Evolutionary conservation across 441 rosid genomes (phyloP).

Genomic region (Adansonia grandidieri): DNA sequence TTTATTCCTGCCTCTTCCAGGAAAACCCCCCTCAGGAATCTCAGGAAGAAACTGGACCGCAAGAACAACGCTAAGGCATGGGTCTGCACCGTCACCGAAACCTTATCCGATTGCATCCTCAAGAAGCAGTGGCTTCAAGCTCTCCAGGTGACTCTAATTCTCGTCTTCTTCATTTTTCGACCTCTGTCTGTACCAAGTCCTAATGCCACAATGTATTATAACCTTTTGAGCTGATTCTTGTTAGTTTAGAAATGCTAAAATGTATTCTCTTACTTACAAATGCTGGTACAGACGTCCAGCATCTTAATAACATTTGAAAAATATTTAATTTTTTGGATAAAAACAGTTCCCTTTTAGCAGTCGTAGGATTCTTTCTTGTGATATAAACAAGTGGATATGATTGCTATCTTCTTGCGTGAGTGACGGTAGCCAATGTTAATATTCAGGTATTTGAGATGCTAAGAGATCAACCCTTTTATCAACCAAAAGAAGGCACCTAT

Average conservation of each 20-base stretch:
- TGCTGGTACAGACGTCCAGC: not conserved
- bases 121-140: constrained; percentile 82
- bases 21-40: constrained; percentile 62
- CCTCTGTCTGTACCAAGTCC: not conserved
- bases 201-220: not conserved
- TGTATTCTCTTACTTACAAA: not conserved
- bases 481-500: constrained; percentile 84
- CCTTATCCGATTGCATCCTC: constrained; percentile 67
- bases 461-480: constrained; percentile 70
- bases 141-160: constrained; percentile 56
- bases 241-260: not conserved
- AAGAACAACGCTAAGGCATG: constrained; percentile 66
- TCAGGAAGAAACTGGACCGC: constrained; percentile 75
- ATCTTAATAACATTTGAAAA: not conserved
- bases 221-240: not conserved
- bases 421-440: not conserved
- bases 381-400: not conserved
- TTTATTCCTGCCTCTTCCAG: constrained; percentile 37
- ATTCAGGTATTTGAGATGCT: constrained; percentile 80
- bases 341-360: not conserved
- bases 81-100: constrained; percentile 76
- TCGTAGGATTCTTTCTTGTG: not conserved
- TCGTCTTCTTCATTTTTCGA: not conserved
- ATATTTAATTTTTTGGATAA: not conserved
- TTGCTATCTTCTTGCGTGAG: not conserved